Base-by-base conservation (phyloP, 164 flowering plant species). In the Piper betle region DNA sequence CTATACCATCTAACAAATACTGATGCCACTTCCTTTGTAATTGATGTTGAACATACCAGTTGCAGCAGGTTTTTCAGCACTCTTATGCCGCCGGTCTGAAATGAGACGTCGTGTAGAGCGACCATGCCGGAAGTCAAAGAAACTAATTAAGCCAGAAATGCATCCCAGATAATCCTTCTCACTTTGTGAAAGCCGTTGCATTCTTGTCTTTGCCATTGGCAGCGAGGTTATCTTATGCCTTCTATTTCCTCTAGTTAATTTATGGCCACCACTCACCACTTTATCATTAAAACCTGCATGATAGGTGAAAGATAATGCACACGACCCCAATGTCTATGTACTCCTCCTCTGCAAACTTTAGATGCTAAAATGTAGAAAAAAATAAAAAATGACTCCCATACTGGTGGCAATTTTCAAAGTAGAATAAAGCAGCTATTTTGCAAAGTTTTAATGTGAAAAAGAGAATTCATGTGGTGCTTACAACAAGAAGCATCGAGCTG, bases 51-150 rank as follows among this genome's bases (percentile, higher is more conserved):
- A 25, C 33, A 25, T 25, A 25, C 18, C 20, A 55, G 40, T 61
- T 70, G 89, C 96, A 60, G 5, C 58, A 62, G 62, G 62, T 60
- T 70, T 70, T 55, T 59, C 78, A 71, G 48, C 64, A 64, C 62
- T 73, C 46, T 75, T 75, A 62, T 64, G 72, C 69, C 70, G 79
- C 59, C 70, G 78, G 66, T 86, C 88, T 25, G 81, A 58, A 39
- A 91, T 75, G 71, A 88, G 68, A 68, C 75, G 86, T 57, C 68
- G 81, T 50, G 79, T 71, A 6, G 80, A 50, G 33, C 83, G 88
- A 64, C 82, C 80, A 25, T 80, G 80, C 55, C 90, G 88, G 65
- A 85, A 85, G 66, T 86, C 86, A 66, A 91, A 83, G 50, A 85
- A 74, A 67, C 78, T 82, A 43, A 88, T 85, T 71, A 86, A 71